Base-by-base conservation (phyloP, 129 eudicot genomes). In the Flaveria robusta region DNA sequence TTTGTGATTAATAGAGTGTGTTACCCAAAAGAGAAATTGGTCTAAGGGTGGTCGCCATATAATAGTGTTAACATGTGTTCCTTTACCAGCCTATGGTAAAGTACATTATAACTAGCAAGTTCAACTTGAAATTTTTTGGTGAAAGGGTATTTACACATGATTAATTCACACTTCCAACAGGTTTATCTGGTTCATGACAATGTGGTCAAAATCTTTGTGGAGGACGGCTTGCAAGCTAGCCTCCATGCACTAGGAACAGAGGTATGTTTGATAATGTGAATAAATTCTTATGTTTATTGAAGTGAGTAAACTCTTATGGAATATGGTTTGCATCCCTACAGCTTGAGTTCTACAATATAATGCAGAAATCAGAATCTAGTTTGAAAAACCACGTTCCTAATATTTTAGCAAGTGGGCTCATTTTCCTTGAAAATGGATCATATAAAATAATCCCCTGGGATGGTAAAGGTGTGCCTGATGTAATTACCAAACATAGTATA, bases 191-290 rank as follows among this genome's bases (percentile, higher is more conserved):
- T 87, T 79, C 86, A 27, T 75, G 96, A 91, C 69, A 77, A 81
- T 77, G 98, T 88, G 62, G 81, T 93, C 56, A 93, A 93, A 84
- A 75, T 93, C 43, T 93, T 87, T 83, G 93, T 84, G 88, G 98
- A 93, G 80, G 97, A 82, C 13, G 98, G 98, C 11, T 85, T 93
- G 68, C 93, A 91, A 88, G 86, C 92, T 87, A 87, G 93, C 43
- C 91, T 93, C 81, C 81, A 90, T 87, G 83, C 89, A 77, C 77
- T 93, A 74, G 98, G 89, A 81, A 87, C 98, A 46, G 98, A 93
- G 95, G 98, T 88, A 90, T 75, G 14, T 31, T 47, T 69, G 42
- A 1, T 23, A 66, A 70, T 47, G 54, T 46, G 41, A 60, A 70
- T 26, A 55, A 52, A 34, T 68, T 62, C 0, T 62, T 88, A 90